Conservation (phyloP, 192 early-diverging fungal genomes). For the Coemansia asiatica region DNA sequence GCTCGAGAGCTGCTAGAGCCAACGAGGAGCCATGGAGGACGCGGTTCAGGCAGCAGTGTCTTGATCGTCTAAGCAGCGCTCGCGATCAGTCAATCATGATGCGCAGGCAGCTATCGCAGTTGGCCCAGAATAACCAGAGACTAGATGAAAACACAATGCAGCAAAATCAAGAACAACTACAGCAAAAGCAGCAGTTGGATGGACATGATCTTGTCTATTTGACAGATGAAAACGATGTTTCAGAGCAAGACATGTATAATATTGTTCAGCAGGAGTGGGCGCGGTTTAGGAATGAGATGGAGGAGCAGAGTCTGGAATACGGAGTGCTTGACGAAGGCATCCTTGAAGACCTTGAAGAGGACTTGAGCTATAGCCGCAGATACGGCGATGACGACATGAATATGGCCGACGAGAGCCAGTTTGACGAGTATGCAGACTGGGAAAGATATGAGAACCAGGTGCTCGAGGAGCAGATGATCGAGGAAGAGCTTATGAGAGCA, state of each 20-base stretch:
- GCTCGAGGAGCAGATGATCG: conserved; percentile 39
- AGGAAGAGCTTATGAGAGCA: conserved; percentile 29
- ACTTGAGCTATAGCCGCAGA: conserved; percentile 11
- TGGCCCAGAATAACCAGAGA: conserved; percentile 1
- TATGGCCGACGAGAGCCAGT: conserved; percentile 3
- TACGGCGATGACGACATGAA: background rate
- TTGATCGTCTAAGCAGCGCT: conserved; percentile 32
- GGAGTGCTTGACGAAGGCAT: conserved; percentile 31
- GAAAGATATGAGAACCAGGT: conserved; percentile 42
- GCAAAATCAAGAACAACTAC: background rate
- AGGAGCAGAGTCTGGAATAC: conserved; percentile 37
- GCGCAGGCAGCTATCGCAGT: conserved; percentile 25
- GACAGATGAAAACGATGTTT: conserved; percentile 13
- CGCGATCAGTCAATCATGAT: conserved; percentile 43
- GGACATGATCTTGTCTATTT: background rate
- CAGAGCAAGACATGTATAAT: conserved; percentile 36
- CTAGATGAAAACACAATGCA: background rate
- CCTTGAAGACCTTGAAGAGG: conserved; percentile 40
- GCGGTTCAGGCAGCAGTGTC: conserved; percentile 44
- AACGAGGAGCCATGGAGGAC: conserved; percentile 47
- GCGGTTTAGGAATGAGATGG: conserved; percentile 44
- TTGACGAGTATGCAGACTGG: conserved; percentile 35
- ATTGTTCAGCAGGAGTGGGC: conserved; percentile 51
- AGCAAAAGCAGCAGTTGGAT: background rate
- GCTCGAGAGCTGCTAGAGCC: conserved; percentile 27